These are phyloP conservation scores for Ogataea pilisensis DNA, from an alignment of 805 yeast species.

Conservation along the genomic window DNA sequence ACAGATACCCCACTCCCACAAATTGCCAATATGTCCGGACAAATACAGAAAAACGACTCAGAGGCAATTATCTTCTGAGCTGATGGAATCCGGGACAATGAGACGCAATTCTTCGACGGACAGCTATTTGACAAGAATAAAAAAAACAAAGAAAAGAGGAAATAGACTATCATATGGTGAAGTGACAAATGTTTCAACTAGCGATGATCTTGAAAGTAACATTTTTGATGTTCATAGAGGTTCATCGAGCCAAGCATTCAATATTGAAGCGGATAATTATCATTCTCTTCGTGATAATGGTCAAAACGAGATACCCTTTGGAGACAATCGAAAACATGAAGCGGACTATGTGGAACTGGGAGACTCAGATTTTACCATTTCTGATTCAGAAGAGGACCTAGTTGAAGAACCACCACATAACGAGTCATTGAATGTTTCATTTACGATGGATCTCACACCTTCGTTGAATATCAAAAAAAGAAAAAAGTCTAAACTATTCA, in stretches of 20 bases:
- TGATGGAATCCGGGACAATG: too few relatives aligned
- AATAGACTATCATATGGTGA: slow-evolving; percentile 18
- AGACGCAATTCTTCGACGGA: slow-evolving; percentile 2
- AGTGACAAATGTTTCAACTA: slow-evolving; percentile 7
- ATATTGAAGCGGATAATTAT: too few relatives aligned
- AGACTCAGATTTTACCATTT: slow-evolving; percentile 22
- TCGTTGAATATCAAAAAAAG: slow-evolving; percentile 23
- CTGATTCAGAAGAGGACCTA: slow-evolving; percentile 17
- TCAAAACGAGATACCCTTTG: slow-evolving; percentile 6
- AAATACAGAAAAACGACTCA: neutral
- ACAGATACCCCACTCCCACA: too few relatives aligned
- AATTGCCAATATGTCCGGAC: neutral
- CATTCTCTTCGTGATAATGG: too few relatives aligned
- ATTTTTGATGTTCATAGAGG: slow-evolving; percentile 11
- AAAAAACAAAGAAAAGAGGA: neutral
- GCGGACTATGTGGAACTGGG: slow-evolving; percentile 29
- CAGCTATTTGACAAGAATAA: neutral
- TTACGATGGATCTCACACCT: slow-evolving; percentile 26
- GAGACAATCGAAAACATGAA: slow-evolving; percentile 21
- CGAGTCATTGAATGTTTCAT: slow-evolving; percentile 28
- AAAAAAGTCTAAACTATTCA: slow-evolving; percentile 23
- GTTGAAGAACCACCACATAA: slow-evolving; percentile 4
- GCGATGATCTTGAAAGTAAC: slow-evolving; percentile 14
- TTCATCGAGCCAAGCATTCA: neutral
- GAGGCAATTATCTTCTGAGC: neutral